Base-by-base conservation (phyloP, 2,329 filamentous ascomycete species). In the Aspergillus brasiliensis region DNA sequence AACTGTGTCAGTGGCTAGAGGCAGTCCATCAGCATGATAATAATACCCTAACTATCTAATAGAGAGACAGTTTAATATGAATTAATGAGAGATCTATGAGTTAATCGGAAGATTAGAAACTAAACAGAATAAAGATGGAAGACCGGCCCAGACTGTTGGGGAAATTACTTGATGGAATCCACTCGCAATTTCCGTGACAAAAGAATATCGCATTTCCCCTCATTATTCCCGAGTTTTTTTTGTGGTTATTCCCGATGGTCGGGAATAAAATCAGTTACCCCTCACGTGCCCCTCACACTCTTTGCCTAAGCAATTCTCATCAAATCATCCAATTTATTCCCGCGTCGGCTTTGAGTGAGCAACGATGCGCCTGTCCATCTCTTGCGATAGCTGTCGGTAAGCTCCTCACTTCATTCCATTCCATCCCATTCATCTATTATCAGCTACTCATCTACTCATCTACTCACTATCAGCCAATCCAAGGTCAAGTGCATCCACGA, bases 401-500 rank as follows among this genome's bases (percentile, higher is more conserved):
- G 64, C 59, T n/a, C 17, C 10, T 28, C 58, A 5, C 34, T 47
- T 23, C 2, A 34, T 34, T 34, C 25, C 42, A 11, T 37, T 3
- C n/a, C 8, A 3, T 11, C 47, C 38, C 15, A 49, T 31, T 60
- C 8, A 60, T 11, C 11, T 5, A 13, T 34, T 1, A 34, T 13
- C 11, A 34, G 13, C 25, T 21, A 27, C 48, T 28, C 0, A 56
- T 27, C 19, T 8, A 34, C 3, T 23, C 11, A 34, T 13, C 25
- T 21, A 27, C 48, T 28, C 0, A 56, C 19, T 8, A 34, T 2
- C 23, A 75, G 73, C 13, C 68, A 70, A 62, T 72, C 73, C 23
- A 76, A 76, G 54, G 73, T 76, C 49, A 76, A 75, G 56, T 76
- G 73, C 40, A 54, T 73, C 3, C 73, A 76, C 65, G 69, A 73